Percentiles rank a stretch among this genome's conserved stretches.
phyloP scores from a whole-genome alignment of 768 basidiomycete genomes.

The Dentipellis sp. region DNA sequence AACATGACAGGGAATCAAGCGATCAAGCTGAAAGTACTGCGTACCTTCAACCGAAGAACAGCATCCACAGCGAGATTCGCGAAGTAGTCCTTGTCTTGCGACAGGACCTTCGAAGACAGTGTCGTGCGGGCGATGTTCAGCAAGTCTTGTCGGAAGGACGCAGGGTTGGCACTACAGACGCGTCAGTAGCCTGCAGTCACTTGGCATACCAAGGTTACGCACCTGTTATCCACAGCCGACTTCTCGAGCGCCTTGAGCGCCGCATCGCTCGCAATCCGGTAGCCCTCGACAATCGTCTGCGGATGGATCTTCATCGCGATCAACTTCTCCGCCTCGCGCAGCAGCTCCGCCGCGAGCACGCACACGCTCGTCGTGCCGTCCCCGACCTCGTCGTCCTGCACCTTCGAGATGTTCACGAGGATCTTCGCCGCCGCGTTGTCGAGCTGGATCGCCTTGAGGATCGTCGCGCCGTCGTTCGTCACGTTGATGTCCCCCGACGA shows the following conservation, averaged over 20 bases:
- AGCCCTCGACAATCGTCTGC: slow-evolving; percentile 96
- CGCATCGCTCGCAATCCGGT: slow-evolving; percentile 80
- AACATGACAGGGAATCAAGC: neutral
- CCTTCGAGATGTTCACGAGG: slow-evolving; percentile 98
- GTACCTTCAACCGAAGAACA: slow-evolving; percentile 81
- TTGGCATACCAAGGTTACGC: slow-evolving; percentile 22
- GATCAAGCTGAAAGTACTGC: neutral
- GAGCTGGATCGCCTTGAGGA: slow-evolving; percentile 92
- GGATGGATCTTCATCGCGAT: slow-evolving; percentile 92
- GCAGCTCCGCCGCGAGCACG: slow-evolving; percentile 82
- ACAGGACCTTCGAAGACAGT: slow-evolving; percentile 89
- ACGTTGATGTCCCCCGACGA: slow-evolving; percentile 91
- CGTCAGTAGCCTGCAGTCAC: neutral
- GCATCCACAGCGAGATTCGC: slow-evolving; percentile 97
- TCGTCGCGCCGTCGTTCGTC: slow-evolving; percentile 98
- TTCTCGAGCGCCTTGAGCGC: slow-evolving; percentile 79
- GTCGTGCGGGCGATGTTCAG: slow-evolving; percentile 97
- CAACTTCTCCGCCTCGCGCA: slow-evolving; percentile 93
- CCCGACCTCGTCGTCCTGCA: slow-evolving; percentile 99
- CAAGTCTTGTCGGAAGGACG: slow-evolving; percentile 77
- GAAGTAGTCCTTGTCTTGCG: slow-evolving; percentile 97
- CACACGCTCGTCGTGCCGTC: slow-evolving; percentile 92
- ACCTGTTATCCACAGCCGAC: slow-evolving; percentile 81
- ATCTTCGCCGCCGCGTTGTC: slow-evolving; percentile 99
- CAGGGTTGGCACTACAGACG: slow-evolving; percentile 49